Conservation (phyloP, 2,329 filamentous ascomycete genomes). For the Ceratocystis albifundus region DNA sequence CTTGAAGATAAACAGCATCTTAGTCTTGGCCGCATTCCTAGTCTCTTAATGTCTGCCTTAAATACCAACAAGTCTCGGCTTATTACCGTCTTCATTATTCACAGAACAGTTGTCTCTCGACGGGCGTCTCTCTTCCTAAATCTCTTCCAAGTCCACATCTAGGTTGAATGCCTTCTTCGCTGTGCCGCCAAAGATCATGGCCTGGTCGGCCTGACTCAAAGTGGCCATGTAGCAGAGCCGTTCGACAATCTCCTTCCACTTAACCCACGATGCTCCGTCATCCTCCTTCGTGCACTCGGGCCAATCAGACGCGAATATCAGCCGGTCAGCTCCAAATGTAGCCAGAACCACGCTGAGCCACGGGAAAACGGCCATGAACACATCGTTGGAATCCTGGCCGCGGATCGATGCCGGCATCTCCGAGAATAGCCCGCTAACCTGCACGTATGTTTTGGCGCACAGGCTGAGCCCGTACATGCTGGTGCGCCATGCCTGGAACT, state of each 20-base stretch:
- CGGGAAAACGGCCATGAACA: constrained; percentile 52
- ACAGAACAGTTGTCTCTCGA: neutral
- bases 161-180: constrained; percentile 56
- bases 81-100: neutral
- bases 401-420: constrained; percentile 55
- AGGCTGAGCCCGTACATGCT: constrained; percentile 56
- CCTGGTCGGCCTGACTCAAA: constrained; percentile 49
- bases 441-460: constrained; percentile 64
- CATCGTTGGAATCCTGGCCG: constrained; percentile 39
- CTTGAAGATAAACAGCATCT: neutral
- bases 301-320: constrained; percentile 94
- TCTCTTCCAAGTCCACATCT: constrained; percentile 19
- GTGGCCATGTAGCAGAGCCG: constrained; percentile 52
- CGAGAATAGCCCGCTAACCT: constrained; percentile 76
- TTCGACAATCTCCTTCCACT: constrained; percentile 64
- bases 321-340: constrained; percentile 56
- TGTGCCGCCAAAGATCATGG: constrained; percentile 60
- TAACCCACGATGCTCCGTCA: constrained; percentile 53
- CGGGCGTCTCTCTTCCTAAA: neutral
- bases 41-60: neutral
- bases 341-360: constrained; percentile 64
- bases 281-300: constrained; percentile 60
- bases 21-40: neutral
- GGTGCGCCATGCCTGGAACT: constrained; percentile 57
- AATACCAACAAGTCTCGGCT: neutral